Evolutionary conservation across 225 moss, liverwort and hornwort genomes (phyloP), one percentile per base, ranked within the genome.

Genomic region (Climacium dendroides): DNA sequence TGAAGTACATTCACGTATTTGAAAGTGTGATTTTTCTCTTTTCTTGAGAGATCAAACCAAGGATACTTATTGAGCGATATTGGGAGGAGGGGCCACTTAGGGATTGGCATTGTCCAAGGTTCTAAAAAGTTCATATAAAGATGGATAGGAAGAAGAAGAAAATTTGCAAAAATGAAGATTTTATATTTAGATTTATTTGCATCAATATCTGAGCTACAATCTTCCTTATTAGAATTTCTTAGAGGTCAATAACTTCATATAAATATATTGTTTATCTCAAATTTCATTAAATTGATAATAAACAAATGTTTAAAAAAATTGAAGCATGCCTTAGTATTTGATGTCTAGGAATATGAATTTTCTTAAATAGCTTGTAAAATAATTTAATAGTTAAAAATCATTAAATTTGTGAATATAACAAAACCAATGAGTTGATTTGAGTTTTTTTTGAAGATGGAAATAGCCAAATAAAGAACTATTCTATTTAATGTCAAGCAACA

Each of bases 221-320:
- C 4, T 0, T 19, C 12, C 0, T 11, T 32, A 11, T 0, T 19
- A 32, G 19, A 5, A 20, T 52, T 0, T 74, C 1, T 32, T 50
- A 7, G 13, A 19, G 20, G 12, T 25, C 24, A 41, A 39, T 24
- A 23, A 15, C 15, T 70, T 69, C 5, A 41, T 69, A 7, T 13
- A 30, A 28, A 72, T 48, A 1, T 7, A 73, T 19, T 29, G 5
- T 48, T 30, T 30, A 32, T 74, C 0, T 32, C 19, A 19, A 74
- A 74, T 19, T 30, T 73, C 1, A 48, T 47, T 4, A 32, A 70
- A 25, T 70, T 39, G 24, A 8, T 69, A 37, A 37, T 67, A 13
- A 67, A 23, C 1, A 65, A 19, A 19, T 15, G 9, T 34, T 9
- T 5, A 34, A 34, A 15, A 41, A 25, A 70, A 14, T 41, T 25